phyloP scores from a whole-genome alignment of 345 rosid genomes.

The Noccaea caerulescens region DNA sequence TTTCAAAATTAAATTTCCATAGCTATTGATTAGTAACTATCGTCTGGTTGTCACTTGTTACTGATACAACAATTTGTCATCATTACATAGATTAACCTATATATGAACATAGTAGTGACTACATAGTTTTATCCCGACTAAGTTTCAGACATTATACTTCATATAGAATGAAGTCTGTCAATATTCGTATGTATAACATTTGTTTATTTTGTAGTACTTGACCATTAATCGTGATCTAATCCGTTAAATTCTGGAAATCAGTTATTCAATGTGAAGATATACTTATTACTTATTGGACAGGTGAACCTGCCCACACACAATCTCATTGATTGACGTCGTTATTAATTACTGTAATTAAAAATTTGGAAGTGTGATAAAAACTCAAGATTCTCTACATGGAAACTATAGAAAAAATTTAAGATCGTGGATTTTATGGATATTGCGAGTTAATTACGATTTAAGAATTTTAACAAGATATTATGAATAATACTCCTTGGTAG shows the following conservation, averaged over 20 bases:
- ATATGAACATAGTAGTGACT: slow-evolving; percentile 2
- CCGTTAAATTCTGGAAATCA: not conserved
- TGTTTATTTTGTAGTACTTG: not conserved
- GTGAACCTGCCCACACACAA: slow-evolving; percentile 28
- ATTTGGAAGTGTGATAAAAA: slow-evolving; percentile 20
- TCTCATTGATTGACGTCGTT: slow-evolving; percentile 29
- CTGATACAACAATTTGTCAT: slow-evolving; percentile 24
- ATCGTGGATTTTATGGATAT: not conserved
- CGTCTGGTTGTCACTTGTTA: slow-evolving; percentile 15
- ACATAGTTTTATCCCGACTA: not conserved
- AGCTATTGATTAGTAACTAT: not conserved
- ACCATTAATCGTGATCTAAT: not conserved
- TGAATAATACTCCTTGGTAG: not conserved
- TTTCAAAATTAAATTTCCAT: slow-evolving; percentile 7
- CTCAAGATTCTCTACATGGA: slow-evolving; percentile 2
- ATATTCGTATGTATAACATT: not conserved
- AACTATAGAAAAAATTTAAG: not conserved
- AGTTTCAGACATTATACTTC: not conserved
- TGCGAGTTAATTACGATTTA: not conserved
- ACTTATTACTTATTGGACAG: not conserved
- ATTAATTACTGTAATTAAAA: not conserved
- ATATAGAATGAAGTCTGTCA: not conserved
- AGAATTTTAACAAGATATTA: not conserved
- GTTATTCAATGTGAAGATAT: not conserved
- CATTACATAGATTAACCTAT: slow-evolving; percentile 6